Base-by-base conservation (phyloP, 495 filamentous ascomycete species). In the Penicillium pulvis region DNA sequence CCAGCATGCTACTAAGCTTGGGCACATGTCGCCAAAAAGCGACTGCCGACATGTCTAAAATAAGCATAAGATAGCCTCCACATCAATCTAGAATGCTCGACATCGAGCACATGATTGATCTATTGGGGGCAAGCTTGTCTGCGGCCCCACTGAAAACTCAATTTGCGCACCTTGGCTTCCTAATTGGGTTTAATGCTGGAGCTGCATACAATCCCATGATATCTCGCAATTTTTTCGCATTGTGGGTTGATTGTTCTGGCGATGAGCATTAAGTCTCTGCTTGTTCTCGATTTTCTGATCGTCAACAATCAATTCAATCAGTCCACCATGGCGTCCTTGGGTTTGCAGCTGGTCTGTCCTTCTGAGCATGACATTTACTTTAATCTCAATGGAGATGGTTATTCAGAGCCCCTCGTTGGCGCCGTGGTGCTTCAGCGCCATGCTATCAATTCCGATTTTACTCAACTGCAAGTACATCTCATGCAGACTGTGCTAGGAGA, bases 151-250 rank as follows among this genome's bases (percentile, higher is more conserved):
- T 30, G 7, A 14, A 49, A 49, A 49, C 23, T 49, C 46, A 49
- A 49, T 49, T 49, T 28, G 46, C 46, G 26, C 46, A 17, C 24
- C 46, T 49, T 49, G 46, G 46, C 46, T 49, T 49, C 46, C 46
- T 49, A 49, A 30, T 49, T 9, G 16, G 46, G 46, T 31, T 49
- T 30, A 49, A 49, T 49, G 24, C 24, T 49, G 11, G 26, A 3
- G 10, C 19, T 23, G 2, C 43, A 46, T 46, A 46, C 46, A 31
- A 49, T 31, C 46, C 46, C 46, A 49, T 49, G 46, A 49, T 49
- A 49, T 49, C 23, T 31, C 23, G 39, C 39, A 30, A 49, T 49
- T 49, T 49, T 49, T 31, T 49, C 20, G 16, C 39, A n/a, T 30
- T 28, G 16, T 31, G 46, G 26, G 26, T 16, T 49, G 5, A 49